Evolutionary conservation across 2,329 filamentous ascomycete genomes (phyloP).

Genomic region (Clonostachys solani): DNA sequence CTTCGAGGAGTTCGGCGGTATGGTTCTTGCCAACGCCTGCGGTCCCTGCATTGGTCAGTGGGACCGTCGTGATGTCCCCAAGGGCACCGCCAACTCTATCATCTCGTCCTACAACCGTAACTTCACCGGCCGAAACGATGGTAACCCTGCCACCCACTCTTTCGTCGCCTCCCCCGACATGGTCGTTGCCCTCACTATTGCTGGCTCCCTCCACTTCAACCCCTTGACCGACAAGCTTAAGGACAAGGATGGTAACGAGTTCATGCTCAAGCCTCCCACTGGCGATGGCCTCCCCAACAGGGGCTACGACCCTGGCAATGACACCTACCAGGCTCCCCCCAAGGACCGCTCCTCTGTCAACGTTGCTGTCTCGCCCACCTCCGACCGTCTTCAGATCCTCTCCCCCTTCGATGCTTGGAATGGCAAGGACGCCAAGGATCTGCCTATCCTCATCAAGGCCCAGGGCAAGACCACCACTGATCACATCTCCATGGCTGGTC

Average conservation of each 20-base stretch:
- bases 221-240: constrained; percentile 87
- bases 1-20: constrained; percentile 92
- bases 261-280: constrained; percentile 75
- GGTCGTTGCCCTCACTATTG: constrained; percentile 81
- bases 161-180: constrained; percentile 91
- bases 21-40: constrained; percentile 93
- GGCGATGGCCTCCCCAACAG: constrained; percentile 75
- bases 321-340: constrained; percentile 96
- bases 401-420: constrained; percentile 84
- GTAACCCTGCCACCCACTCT: constrained; percentile 90
- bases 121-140: constrained; percentile 97
- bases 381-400: constrained; percentile 92
- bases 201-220: constrained; percentile 88
- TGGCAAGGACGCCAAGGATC: constrained; percentile 78
- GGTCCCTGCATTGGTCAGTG: constrained; percentile 92
- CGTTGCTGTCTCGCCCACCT: constrained; percentile 82
- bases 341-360: constrained; percentile 66
- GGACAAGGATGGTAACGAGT: constrained; percentile 95
- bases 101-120: constrained; percentile 99
- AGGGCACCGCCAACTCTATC: constrained; percentile 94
- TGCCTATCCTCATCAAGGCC: constrained; percentile 94
- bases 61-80: constrained; percentile 90
- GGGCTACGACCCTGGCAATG: constrained; percentile 85
- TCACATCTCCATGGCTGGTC: constrained; percentile 95
- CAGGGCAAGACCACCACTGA: constrained; percentile 96